phyloP scores from a whole-genome alignment of 495 filamentous ascomycete genomes.

The Penicillium egyptiacum region DNA sequence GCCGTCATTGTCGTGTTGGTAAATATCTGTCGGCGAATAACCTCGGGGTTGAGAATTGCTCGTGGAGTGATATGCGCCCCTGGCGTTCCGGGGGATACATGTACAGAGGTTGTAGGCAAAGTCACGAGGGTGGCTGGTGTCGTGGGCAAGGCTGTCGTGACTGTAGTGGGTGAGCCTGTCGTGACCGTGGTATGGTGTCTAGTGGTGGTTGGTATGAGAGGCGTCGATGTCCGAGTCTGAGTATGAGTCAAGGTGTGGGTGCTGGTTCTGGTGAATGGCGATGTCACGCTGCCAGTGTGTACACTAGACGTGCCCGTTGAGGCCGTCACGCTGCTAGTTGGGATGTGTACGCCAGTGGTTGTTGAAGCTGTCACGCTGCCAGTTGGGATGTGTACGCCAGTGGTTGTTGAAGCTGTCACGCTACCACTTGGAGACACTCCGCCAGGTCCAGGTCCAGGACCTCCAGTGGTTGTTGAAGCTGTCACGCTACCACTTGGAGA shows the following conservation, averaged over 20 bases:
- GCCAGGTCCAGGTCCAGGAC: not conserved
- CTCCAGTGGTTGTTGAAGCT: too few relatives aligned
- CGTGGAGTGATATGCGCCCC: constrained; percentile 7
- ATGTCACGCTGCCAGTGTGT: not conserved
- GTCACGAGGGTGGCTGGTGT: constrained; percentile 9
- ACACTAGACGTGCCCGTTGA: too few relatives aligned
- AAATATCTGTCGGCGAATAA: constrained; percentile 15
- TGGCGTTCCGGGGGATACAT: not conserved
- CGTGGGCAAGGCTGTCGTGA: not conserved
- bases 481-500: too few relatives aligned
- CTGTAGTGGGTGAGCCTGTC: constrained; percentile 3
- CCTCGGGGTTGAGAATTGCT: constrained; percentile 14
- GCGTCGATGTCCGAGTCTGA: constrained; percentile 14
- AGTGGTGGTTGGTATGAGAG: constrained; percentile 13
- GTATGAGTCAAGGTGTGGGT: not conserved
- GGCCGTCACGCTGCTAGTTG: not conserved
- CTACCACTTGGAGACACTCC: not conserved
- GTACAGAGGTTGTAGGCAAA: constrained; percentile 2
- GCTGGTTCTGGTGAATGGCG: not conserved
- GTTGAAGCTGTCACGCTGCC: not conserved
- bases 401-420: not conserved
- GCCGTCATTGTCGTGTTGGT: constrained; percentile 18
- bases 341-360: not conserved
- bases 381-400: not conserved
- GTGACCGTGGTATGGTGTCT: constrained; percentile 2